These are phyloP conservation scores for Biancaea sappan DNA, from an alignment of 306 rosid species.

Conservation along the genomic window DNA sequence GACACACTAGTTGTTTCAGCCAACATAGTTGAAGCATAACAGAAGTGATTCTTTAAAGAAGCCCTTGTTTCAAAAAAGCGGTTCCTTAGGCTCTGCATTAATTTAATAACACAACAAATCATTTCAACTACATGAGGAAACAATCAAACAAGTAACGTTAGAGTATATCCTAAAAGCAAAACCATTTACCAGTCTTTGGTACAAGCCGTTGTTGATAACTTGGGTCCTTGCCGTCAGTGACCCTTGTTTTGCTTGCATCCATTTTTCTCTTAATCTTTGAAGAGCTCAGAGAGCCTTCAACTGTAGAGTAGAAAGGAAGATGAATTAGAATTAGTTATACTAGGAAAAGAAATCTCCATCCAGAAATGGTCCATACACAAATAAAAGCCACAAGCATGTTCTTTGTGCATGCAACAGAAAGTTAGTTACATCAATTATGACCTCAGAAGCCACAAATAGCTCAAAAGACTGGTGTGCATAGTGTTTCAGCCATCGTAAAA, in stretches of 20 bases:
- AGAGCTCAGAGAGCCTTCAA: slow-evolving; percentile 88
- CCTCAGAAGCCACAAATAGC: not conserved
- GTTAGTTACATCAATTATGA: not conserved
- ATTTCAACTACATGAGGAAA: slow-evolving; percentile 28
- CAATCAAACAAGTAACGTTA: slow-evolving; percentile 8
- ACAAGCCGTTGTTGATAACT: slow-evolving; percentile 36
- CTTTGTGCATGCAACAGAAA: not conserved
- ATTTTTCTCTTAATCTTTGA: slow-evolving; percentile 50
- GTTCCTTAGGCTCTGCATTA: slow-evolving; percentile 50
- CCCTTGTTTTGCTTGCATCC: slow-evolving; percentile 48
- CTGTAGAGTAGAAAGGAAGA: slow-evolving; percentile 41
- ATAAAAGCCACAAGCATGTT: slow-evolving; percentile 4
- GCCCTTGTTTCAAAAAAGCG: slow-evolving; percentile 36
- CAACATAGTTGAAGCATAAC: not conserved
- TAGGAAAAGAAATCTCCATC: not conserved
- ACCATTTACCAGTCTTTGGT: slow-evolving; percentile 55
- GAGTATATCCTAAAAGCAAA: slow-evolving; percentile 2
- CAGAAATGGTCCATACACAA: not conserved
- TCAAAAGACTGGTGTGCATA: slow-evolving; percentile 2
- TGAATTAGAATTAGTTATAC: not conserved
- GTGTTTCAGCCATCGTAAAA: not conserved
- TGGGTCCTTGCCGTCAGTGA: slow-evolving; percentile 22
- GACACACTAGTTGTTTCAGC: slow-evolving; percentile 22
- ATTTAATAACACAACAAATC: slow-evolving; percentile 21
- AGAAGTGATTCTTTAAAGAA: slow-evolving; percentile 1